Base-by-base conservation (phyloP, 163 green algal genomes). In the Chlamydomonas reinhardtii region DNA sequence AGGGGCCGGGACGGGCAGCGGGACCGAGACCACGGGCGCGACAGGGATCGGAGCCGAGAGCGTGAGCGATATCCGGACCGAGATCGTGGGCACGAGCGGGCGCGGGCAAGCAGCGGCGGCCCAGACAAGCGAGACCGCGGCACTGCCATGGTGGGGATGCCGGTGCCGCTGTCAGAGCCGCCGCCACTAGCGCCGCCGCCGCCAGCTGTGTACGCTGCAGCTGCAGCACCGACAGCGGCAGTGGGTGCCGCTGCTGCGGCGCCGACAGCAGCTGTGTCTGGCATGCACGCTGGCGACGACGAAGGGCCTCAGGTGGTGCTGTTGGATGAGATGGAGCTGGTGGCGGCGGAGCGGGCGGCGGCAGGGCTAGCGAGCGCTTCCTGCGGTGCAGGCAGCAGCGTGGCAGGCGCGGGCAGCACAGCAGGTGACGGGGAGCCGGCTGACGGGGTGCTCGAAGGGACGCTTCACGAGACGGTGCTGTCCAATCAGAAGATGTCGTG, bases 281-380 rank as follows among this genome's bases (percentile, higher is more conserved):
- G 48, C 48, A 17, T 56, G 48, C 48, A 56, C 24, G 70, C 22
- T 39, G 35, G 69, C 48, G 79, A 78, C 31, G 74, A 82, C 2
- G 79, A 85, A 19, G 79, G 79, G 24, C 79, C 79, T 34, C 68
- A 78, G 52, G 79, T 85, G 52, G 79, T 85, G 2, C 64, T 76
- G 52, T 52, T 85, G 48, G 79, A 85, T n/a, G 79, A 77, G 54
- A 20, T 22, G 34, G 66, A 48, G 8, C 39, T 37, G n/a, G 19
- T 59, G 43, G 77, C 77, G 31, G 77, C 66, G 2, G 29, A 31
- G 2, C n/a, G 54, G 43, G 77, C 77, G 22, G 77, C 77, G 22
- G 68, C 68, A 0, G 68, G 52, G 52, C 34, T 39, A 31, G 66
- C 17, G 31, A 16, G 31, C 15, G 66, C n/a, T 31, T 31, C 27